phyloP scores from a whole-genome alignment of 1,284 basidiomycete species.

The Ceratobasidium sp. region DNA sequence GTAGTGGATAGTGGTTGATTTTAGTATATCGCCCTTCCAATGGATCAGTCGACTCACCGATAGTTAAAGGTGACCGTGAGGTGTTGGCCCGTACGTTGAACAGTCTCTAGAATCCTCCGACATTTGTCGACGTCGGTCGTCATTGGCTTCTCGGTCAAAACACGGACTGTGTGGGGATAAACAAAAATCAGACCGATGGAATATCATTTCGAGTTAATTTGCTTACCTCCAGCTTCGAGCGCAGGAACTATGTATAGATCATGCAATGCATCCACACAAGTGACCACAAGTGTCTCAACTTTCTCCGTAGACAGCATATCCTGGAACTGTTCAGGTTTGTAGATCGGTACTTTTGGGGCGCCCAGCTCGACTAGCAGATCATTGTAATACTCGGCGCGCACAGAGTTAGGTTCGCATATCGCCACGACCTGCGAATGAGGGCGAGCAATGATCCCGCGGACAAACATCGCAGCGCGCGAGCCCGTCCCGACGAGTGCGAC shows the following conservation, averaged over 20 bases:
- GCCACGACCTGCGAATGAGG: slow-evolving; percentile 58
- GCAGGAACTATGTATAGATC: slow-evolving; percentile 62
- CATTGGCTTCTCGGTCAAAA: slow-evolving; percentile 67
- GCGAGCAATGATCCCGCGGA: slow-evolving; percentile 54
- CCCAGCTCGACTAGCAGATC: slow-evolving; percentile 57
- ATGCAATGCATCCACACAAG: slow-evolving; percentile 65
- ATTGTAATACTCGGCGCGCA: slow-evolving; percentile 63
- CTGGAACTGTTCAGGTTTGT: slow-evolving; percentile 59
- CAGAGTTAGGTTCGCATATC: slow-evolving; percentile 62
- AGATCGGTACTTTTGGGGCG: slow-evolving; percentile 56
- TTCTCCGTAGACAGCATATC: slow-evolving; percentile 62
- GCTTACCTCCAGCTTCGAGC: slow-evolving; percentile 56
- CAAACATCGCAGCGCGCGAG: slow-evolving; percentile 59
- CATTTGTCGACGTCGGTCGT: slow-evolving; percentile 64
- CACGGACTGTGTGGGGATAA: slow-evolving; percentile 52
- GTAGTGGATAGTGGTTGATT: slow-evolving; percentile 46
- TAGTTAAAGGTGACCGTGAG: slow-evolving; percentile 62
- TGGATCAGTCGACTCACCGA: slow-evolving; percentile 50
- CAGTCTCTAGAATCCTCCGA: slow-evolving; percentile 60
- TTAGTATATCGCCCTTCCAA: neutral
- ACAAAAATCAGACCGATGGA: slow-evolving; percentile 1
- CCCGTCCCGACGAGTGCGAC: slow-evolving; percentile 59
- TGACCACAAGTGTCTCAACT: slow-evolving; percentile 63
- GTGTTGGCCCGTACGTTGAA: slow-evolving; percentile 58
- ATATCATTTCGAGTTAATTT: neutral